A percentile compares a stretch with the other conserved stretches of the same genome.
phyloP scores from a whole-genome alignment of 441 rosid species.

The Manihot esculenta region DNA sequence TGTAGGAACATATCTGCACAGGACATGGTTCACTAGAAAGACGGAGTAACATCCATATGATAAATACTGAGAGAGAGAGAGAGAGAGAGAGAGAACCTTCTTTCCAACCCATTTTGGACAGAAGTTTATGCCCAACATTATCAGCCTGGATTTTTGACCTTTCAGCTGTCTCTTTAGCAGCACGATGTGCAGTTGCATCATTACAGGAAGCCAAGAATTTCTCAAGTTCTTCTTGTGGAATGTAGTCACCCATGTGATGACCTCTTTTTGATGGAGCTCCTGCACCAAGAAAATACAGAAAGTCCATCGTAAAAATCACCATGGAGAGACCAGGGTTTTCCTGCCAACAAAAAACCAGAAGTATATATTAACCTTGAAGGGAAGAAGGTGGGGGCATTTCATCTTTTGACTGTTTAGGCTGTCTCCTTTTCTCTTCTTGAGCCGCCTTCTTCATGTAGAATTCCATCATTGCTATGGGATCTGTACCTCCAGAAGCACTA shows the following conservation, averaged over 20 bases:
- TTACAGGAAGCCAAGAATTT: conserved; percentile 82
- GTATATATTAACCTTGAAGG: conserved; percentile 59
- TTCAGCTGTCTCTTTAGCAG: conserved; percentile 69
- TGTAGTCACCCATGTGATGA: conserved; percentile 99
- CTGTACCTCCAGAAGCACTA: conserved; percentile 51
- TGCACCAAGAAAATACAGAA: conserved; percentile 5
- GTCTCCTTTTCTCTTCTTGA: conserved; percentile 85
- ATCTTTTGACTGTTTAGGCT: conserved; percentile 89
- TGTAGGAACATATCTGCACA: too few relatives aligned
- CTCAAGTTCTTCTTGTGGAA: conserved; percentile 92
- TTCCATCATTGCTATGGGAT: conserved; percentile 98
- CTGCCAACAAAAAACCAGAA: background rate
- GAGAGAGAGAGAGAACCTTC: conserved; percentile 56
- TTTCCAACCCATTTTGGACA: conserved; percentile 99
- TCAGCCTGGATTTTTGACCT: conserved; percentile 89
- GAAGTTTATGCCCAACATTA: conserved; percentile 90
- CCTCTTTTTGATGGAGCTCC: conserved; percentile 58
- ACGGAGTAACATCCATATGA: too few relatives aligned
- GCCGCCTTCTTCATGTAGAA: conserved; percentile 98
- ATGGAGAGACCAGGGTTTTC: background rate
- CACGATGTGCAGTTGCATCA: conserved; percentile 66
- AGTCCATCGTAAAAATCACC: conserved; percentile 1
- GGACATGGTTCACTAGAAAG: too few relatives aligned
- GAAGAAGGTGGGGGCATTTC: conserved; percentile 99
- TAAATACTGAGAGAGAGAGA: too few relatives aligned